Conservation (phyloP, 805 yeast genomes). For the Yarrowia hollandica region DNA sequence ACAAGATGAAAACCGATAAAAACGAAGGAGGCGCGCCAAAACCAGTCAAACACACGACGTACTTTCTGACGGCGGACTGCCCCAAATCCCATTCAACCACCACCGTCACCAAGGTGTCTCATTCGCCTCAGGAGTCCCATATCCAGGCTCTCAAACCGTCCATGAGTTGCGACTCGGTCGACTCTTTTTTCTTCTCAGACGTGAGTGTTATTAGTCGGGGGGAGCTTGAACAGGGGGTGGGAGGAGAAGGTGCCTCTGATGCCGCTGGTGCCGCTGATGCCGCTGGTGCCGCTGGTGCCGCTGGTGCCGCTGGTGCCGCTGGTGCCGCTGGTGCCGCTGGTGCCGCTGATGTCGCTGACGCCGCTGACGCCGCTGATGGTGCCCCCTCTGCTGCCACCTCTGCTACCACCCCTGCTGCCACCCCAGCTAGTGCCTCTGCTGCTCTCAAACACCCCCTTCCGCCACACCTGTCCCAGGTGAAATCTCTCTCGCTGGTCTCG, state of each 20-base stretch:
- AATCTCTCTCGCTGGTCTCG: not conserved
- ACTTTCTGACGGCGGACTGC: slow-evolving; percentile 25
- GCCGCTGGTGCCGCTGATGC: no score
- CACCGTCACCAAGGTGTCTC: slow-evolving; percentile 20
- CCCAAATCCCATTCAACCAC: slow-evolving; percentile 27
- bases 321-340: no score
- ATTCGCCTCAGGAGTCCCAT: not conserved
- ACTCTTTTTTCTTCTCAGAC: slow-evolving; percentile 36
- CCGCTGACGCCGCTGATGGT: no score
- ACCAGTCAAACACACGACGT: not conserved
- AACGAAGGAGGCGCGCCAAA: no score
- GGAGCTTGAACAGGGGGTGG: no score
- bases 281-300: no score
- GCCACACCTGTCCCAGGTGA: not conserved
- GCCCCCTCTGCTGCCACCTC: not conserved
- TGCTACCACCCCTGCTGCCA: not conserved
- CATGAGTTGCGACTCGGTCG: slow-evolving; percentile 24
- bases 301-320: no score
- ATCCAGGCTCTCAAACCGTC: slow-evolving; percentile 1
- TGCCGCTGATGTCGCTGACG: no score
- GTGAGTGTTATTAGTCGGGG: not conserved
- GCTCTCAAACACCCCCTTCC: no score
- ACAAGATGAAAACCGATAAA: slow-evolving; percentile 7
- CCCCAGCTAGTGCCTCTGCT: no score
- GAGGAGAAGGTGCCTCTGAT: no score